phyloP scores from a whole-genome alignment of 345 rosid genomes.

The Citrus cavaleriei region DNA sequence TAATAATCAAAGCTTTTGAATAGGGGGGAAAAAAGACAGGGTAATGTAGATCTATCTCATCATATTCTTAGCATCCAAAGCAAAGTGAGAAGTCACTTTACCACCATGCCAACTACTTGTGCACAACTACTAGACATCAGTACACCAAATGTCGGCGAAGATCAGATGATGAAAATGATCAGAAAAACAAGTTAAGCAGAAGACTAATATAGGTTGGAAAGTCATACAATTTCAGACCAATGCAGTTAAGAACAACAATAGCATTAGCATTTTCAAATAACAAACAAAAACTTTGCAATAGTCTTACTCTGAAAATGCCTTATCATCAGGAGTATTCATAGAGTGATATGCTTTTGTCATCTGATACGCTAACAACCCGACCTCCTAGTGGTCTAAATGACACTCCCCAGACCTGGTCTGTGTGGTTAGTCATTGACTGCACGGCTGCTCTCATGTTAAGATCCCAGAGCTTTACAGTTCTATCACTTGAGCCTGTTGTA shows the following conservation, averaged over 20 bases:
- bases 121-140: neutral
- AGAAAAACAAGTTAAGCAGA: neutral
- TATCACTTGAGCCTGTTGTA: constrained; percentile 92
- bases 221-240: neutral
- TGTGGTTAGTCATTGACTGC: constrained; percentile 89
- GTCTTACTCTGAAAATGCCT: neutral
- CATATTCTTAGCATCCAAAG: no score
- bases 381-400: constrained; percentile 68
- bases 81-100: neutral
- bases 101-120: neutral
- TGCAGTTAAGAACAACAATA: neutral
- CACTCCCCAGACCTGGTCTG: constrained; percentile 94
- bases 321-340: constrained; percentile 66
- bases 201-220: neutral
- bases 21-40: no score
- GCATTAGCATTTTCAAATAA: neutral
- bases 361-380: constrained; percentile 86
- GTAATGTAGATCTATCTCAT: no score
- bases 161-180: neutral
- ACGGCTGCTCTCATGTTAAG: constrained; percentile 83
- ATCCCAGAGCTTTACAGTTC: constrained; percentile 96
- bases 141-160: neutral
- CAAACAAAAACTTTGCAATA: neutral
- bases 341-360: constrained; percentile 89
- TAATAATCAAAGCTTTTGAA: neutral